Conservation (phyloP, 176 grass and related monocot genomes). For the Puya raimondii region DNA sequence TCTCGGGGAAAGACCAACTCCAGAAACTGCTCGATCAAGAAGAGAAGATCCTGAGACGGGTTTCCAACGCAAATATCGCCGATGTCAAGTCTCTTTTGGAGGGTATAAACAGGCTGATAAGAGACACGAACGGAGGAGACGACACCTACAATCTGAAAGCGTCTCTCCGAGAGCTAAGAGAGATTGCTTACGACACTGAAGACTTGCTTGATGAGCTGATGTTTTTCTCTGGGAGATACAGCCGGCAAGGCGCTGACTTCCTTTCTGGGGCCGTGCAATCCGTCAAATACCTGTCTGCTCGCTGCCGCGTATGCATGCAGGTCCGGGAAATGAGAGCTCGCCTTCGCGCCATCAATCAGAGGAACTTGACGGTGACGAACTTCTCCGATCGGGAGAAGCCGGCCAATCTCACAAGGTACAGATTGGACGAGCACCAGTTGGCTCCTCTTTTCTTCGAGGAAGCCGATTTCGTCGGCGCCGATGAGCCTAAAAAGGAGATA, state of each 20-base stretch:
- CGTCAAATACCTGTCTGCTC: not conserved
- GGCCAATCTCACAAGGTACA: not conserved
- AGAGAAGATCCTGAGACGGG: not conserved
- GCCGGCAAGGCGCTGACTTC: not conserved
- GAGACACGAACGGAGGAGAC: not conserved
- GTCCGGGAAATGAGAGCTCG: slow-evolving; percentile 1
- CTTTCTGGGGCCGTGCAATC: not conserved
- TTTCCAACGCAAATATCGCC: not conserved
- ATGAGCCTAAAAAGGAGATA: not conserved
- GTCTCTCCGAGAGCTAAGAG: not conserved
- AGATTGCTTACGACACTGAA: slow-evolving; percentile 12
- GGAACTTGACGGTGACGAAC: not conserved
- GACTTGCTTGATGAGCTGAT: slow-evolving; percentile 3
- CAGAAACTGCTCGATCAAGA: not conserved
- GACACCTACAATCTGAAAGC: not conserved
- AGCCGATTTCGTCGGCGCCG: slow-evolving; percentile 1
- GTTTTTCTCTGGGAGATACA: not conserved
- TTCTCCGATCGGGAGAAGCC: too few species aligned
- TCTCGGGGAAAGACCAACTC: not conserved
- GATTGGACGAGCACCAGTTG: not conserved
- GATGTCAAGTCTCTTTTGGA: not conserved
- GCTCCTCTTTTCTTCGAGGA: not conserved
- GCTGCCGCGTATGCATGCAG: not conserved
- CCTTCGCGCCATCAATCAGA: not conserved
- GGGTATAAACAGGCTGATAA: not conserved